These are phyloP conservation scores for Tricholoma hemisulphureum DNA, from an alignment of 768 basidiomycete species.

Conservation along the genomic window DNA sequence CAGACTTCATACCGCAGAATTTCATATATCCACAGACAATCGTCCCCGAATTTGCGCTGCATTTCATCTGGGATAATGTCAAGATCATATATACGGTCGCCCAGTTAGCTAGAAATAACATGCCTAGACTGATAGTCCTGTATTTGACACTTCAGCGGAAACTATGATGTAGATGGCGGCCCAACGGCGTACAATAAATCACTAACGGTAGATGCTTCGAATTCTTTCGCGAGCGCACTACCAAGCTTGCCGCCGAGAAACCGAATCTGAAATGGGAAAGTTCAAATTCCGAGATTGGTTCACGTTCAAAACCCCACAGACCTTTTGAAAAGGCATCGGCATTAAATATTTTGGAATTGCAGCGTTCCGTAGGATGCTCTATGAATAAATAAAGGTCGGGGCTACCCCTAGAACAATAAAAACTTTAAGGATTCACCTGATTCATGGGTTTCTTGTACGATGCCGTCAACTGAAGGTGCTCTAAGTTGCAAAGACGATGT, in stretches of 20 bases:
- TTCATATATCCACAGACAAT: conserved; percentile 90
- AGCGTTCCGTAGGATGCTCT: conserved; percentile 82
- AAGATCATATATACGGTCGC: not conserved
- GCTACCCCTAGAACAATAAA: not conserved
- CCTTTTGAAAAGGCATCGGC: conserved; percentile 89
- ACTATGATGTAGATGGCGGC: not conserved
- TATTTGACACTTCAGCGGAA: conserved; percentile 5
- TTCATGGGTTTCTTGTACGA: conserved; percentile 90
- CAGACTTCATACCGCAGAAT: conserved; percentile 63
- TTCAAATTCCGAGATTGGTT: not conserved
- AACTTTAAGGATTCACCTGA: conserved; percentile 62
- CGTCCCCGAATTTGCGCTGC: conserved; percentile 78
- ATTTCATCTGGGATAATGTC: conserved; percentile 57
- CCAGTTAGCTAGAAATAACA: conserved; percentile 4
- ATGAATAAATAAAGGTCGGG: conserved; percentile 5
- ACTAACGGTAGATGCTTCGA: conserved; percentile 84
- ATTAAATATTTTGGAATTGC: conserved; percentile 83
- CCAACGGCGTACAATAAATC: conserved; percentile 75
- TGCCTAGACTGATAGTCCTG: conserved; percentile 61
- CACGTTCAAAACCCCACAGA: conserved; percentile 21
- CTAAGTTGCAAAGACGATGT: not conserved
- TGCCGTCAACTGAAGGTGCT: conserved; percentile 64
- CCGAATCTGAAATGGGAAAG: conserved; percentile 60
- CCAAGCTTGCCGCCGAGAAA: conserved; percentile 96
- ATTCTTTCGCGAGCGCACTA: conserved; percentile 80